Percentiles rank a stretch among this genome's conserved stretches.
Evolutionary conservation across 257 asterid species (phyloP).

Genomic region (Agastache rugosa): DNA sequence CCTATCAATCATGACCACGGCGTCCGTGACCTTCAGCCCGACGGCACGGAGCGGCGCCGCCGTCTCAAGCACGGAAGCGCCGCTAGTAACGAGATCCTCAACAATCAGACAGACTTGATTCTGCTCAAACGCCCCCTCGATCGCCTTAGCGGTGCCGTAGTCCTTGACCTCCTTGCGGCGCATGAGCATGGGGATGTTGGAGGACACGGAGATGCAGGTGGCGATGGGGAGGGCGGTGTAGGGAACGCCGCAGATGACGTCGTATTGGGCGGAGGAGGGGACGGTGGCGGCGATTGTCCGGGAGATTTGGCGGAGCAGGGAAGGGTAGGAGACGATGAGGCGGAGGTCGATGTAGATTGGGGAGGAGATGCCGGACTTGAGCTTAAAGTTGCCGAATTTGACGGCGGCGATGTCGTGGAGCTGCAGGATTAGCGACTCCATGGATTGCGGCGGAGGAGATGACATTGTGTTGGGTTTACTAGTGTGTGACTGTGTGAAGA

Average conservation of each 20-base stretch:
- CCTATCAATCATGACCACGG: constrained; percentile 97
- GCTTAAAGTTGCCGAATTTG: constrained; percentile 91
- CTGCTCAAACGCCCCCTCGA: constrained; percentile 70
- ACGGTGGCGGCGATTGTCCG: constrained; percentile 60
- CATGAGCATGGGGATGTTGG: constrained; percentile 87
- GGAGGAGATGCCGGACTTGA: constrained; percentile 92
- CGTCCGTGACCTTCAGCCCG: constrained; percentile 85
- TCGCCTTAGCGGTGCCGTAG: constrained; percentile 87
- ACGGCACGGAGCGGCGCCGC: constrained; percentile 85
- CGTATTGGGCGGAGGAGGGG: constrained; percentile 66
- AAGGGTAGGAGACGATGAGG: constrained; percentile 85
- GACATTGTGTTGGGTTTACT: constrained; percentile 20
- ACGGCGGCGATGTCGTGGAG: constrained; percentile 96
- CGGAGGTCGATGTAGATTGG: constrained; percentile 99
- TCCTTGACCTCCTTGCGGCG: constrained; percentile 95
- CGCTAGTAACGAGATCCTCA: constrained; percentile 96
- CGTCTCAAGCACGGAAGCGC: constrained; percentile 91
- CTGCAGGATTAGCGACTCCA: constrained; percentile 79
- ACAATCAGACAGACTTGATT: constrained; percentile 73
- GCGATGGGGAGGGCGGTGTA: constrained; percentile 98
- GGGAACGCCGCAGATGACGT: constrained; percentile 92
- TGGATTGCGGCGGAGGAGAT: constrained; percentile 44
- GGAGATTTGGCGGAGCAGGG: constrained; percentile 79
- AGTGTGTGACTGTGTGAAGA: not conserved
- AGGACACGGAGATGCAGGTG: constrained; percentile 68